Evolutionary conservation across 768 basidiomycete genomes (phyloP).

Genomic region (Leccinum broughii): DNA sequence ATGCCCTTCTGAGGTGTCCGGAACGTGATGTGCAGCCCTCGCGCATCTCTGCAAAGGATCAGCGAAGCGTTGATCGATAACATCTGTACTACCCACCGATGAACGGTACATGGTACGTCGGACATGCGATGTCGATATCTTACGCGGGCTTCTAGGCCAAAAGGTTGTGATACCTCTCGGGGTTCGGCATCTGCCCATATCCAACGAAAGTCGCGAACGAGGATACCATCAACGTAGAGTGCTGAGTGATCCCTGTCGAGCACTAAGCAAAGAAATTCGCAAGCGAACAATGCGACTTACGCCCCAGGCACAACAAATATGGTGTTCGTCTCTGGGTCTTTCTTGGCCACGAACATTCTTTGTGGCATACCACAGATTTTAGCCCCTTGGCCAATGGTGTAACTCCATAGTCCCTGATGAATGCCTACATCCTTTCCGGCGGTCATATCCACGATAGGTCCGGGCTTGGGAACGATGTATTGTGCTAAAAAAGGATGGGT

Average conservation of each 20-base stretch:
- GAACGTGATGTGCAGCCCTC: constrained; percentile 47
- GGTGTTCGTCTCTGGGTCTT: constrained; percentile 60
- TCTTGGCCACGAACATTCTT: constrained; percentile 72
- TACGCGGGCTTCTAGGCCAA: constrained; percentile 50
- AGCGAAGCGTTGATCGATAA: constrained; percentile 2
- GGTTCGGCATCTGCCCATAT: constrained; percentile 71
- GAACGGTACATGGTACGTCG: constrained; percentile 52
- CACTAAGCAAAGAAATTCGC: background rate
- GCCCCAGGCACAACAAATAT: constrained; percentile 76
- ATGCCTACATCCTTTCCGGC: constrained; percentile 54
- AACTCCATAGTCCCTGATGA: constrained; percentile 81
- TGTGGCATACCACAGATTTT: constrained; percentile 59
- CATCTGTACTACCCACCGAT: constrained; percentile 38
- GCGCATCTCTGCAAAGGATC: constrained; percentile 21
- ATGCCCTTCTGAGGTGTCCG: constrained; percentile 64
- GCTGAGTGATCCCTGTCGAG: constrained; percentile 56
- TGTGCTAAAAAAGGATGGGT: constrained; percentile 48
- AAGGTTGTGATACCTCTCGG: constrained; percentile 35
- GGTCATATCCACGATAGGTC: constrained; percentile 60
- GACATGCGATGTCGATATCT: constrained; percentile 75
- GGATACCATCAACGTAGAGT: constrained; percentile 44
- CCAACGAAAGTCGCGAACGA: constrained; percentile 64
- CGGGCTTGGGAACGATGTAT: constrained; percentile 71
- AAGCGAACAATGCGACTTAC: constrained; percentile 40
- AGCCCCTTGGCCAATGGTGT: constrained; percentile 83